These are phyloP conservation scores for Gonium pectorale DNA, from an alignment of 139 green algal species.

Conservation along the genomic window DNA sequence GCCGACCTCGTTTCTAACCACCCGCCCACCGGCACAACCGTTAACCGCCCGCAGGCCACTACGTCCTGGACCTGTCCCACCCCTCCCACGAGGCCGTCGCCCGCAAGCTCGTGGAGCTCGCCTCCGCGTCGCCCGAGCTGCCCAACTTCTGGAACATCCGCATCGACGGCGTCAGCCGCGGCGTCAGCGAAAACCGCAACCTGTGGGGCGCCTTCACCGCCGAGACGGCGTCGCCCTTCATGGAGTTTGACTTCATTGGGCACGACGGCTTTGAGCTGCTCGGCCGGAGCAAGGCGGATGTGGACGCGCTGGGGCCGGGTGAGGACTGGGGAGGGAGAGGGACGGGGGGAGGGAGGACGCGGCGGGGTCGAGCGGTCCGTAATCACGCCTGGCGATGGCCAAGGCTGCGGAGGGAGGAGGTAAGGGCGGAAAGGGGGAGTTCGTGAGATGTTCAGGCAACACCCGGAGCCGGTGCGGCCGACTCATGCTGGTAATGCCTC, in stretches of 20 bases:
- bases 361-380: too few relatives aligned
- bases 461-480: too few relatives aligned
- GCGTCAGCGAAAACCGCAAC: constrained; percentile 62
- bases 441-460: too few relatives aligned
- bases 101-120: constrained; percentile 67
- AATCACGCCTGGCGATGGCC: too few relatives aligned
- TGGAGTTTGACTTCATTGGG: constrained; percentile 78
- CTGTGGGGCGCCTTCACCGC: constrained; percentile 77
- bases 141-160: constrained; percentile 80
- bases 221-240: constrained; percentile 67
- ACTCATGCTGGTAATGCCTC: too few relatives aligned
- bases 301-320: constrained; percentile 22
- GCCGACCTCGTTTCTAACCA: too few relatives aligned
- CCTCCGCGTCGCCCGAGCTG: constrained; percentile 56
- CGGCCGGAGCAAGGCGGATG: constrained; percentile 15
- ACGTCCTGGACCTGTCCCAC: constrained; percentile 69
- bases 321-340: neutral
- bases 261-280: constrained; percentile 21
- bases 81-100: constrained; percentile 64
- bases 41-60: constrained; percentile 53
- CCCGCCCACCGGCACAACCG: neutral
- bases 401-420: too few relatives aligned
- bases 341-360: neutral
- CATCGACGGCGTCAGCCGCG: constrained; percentile 47
- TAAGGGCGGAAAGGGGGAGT: too few relatives aligned